Evolutionary conservation across 257 asterid genomes (phyloP), one percentile per base, ranked within the genome.

Genomic region (Striga asiatica): DNA sequence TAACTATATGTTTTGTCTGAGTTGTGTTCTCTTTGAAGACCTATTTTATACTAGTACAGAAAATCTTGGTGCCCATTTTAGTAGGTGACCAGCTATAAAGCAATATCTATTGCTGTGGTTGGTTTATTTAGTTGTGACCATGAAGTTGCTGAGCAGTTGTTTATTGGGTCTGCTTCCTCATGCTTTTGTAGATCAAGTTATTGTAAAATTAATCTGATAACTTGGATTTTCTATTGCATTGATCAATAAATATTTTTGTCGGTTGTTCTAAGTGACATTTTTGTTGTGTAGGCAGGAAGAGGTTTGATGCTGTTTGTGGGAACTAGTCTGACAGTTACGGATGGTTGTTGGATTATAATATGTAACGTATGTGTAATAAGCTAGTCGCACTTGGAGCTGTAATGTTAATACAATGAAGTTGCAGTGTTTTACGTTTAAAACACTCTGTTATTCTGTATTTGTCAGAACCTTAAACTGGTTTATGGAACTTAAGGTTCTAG

Each of bases 231-330:
- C 19, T 24, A 17, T 57, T 1, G n/a, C 21, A 27, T 18, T 17
- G 37, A 46, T 8, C 9, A 28, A 43, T 23, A n/a, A 28, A 43
- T 23, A n/a, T 18, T 37, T 34, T 20, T 28, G n/a, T 43, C 18
- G 20, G 19, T 34, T 47, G 56, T 31, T 46, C 28, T 52, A 37
- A 62, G 46, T 16, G 58, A 25, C 20, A 18, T 9, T 51, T 17
- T 59, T n/a, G 50, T 54, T 42, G 46, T 32, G 64, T 49, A 22
- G 47, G 69, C 63, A 54, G 73, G 60, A 58, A 56, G 45, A 54
- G 50, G 29, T 53, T 63, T 28, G 35, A 37, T 49, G 50, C 68
- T 34, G n/a, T n/a, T 23, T 14, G 34, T 11, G 12, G 61, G 35
- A 58, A 29, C 51, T 49, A 38, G 54, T 19, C 28, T 62, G 49